Base-by-base conservation (phyloP, 768 basidiomycete genomes). In the Suillus weaverae region DNA sequence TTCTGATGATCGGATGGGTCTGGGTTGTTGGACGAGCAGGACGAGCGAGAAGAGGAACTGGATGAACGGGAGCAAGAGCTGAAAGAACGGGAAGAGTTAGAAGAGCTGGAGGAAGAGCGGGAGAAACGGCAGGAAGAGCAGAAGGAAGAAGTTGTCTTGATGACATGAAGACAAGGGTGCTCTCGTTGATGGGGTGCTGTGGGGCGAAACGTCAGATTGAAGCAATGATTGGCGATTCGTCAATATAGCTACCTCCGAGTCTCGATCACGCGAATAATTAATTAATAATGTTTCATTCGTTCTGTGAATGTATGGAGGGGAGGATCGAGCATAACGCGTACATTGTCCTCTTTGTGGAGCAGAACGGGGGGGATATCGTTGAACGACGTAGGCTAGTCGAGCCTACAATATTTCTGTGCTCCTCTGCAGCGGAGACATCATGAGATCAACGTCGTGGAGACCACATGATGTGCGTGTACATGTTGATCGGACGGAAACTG, bases 371-470 rank as follows among this genome's bases (percentile, higher is more conserved):
- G 94, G 64, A 99, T 95, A 69, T 91, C 89, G 66, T 77, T 81
- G 78, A 98, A 97, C 0, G 93, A 92, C 1, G 82, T 71, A 1
- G 97, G 97, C n/a, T n/a, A 0, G 97, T 98, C 1, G 90, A 89
- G n/a, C 84, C 85, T 7, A 89, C 82, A 39, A 59, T 59, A 41
- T 41, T 59, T 41, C 57, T 59, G 57, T 59, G 39, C 26, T 59
- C 57, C 18, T 59, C n/a, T n/a, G n/a, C 57, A 20, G 39, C 18
- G 30, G 39, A 41, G n/a, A n/a, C n/a, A n/a, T n/a, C n/a, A 41
- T 30, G 56, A 39, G 3, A 59, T 59, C 38, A 59, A 39, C 22
- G 56, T 39, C 38, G 38, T 39, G 38, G 56, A 59, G 56, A 39
- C 56, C 56, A 59, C n/a, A n/a, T n/a, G n/a, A n/a, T 59, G 2